Conservation (phyloP, 345 rosid genomes). For the Capsella bursapastoris region DNA sequence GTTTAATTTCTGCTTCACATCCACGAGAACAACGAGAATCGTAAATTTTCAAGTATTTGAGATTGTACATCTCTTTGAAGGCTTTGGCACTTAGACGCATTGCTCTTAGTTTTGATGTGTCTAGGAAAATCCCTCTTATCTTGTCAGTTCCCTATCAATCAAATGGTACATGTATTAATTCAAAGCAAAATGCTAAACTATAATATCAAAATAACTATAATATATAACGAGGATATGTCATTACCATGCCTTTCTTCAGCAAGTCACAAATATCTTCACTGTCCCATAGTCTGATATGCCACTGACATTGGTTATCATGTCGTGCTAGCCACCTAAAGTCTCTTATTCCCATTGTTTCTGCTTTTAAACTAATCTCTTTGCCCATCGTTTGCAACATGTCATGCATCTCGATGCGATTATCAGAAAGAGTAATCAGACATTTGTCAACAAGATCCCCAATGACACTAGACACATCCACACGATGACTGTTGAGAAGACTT, state of each 20-base stretch:
- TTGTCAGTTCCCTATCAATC: conserved; percentile 41
- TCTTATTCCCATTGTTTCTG: conserved; percentile 23
- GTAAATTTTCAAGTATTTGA: conserved; percentile 45
- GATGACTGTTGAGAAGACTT: conserved; percentile 33
- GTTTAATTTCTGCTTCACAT: conserved; percentile 16
- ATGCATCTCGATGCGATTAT: conserved; percentile 44
- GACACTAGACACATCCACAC: conserved; percentile 35
- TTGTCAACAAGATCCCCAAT: conserved; percentile 45
- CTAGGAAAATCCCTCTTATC: conserved; percentile 44
- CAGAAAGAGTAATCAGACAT: conserved; percentile 41
- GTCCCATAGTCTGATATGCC: conserved; percentile 41
- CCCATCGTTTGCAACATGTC: conserved; percentile 55
- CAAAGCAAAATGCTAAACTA: neutral
- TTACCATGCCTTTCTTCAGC: conserved; percentile 36
- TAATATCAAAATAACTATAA: neutral
- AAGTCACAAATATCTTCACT: conserved; percentile 35
- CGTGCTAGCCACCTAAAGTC: conserved; percentile 20
- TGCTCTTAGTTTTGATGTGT: conserved; percentile 36
- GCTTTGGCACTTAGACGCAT: conserved; percentile 29
- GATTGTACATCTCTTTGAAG: conserved; percentile 45
- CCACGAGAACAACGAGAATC: conserved; percentile 33
- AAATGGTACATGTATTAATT: conserved; percentile 7
- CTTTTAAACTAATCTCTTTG: conserved; percentile 39
- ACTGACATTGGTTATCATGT: conserved; percentile 23
- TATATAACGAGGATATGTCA: neutral